Conservation (phyloP, 768 basidiomycete genomes). For the Hortiboletus flavorubellus region DNA sequence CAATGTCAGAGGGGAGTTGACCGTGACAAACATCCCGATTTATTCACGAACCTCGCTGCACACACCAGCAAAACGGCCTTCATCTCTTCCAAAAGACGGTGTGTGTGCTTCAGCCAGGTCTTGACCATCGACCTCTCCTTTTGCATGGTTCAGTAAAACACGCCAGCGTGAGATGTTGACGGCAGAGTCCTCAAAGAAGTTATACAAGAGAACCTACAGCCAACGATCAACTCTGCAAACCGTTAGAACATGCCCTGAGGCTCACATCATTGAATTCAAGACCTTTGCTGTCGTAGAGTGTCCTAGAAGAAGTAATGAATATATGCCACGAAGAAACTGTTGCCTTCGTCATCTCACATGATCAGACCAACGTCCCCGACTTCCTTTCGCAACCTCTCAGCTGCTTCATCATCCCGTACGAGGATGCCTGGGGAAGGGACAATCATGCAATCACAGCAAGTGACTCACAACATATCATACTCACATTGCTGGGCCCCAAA, state of each 20-base stretch:
- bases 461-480: background rate
- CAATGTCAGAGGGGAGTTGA: no score
- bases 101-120: conserved; percentile 23
- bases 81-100: conserved; percentile 45
- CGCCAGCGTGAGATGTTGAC: conserved; percentile 56
- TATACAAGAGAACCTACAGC: conserved; percentile 62
- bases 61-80: conserved; percentile 48
- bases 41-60: conserved; percentile 41
- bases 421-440: conserved; percentile 46
- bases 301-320: conserved; percentile 15
- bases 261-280: conserved; percentile 25
- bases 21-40: no score
- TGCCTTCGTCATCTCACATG: conserved; percentile 38
- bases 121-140: conserved; percentile 18
- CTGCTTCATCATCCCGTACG: conserved; percentile 58
- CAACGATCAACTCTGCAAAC: background rate
- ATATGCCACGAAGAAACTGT: background rate
- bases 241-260: background rate
- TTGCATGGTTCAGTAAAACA: conserved; percentile 45
- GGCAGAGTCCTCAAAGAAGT: conserved; percentile 68
- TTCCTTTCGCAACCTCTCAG: conserved; percentile 43
- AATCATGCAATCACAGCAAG: background rate
- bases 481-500: conserved; percentile 67
- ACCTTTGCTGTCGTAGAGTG: conserved; percentile 33
- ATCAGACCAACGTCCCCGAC: conserved; percentile 59